Conservation (phyloP, 345 rosid species). For the Lumnitzera littorea region DNA sequence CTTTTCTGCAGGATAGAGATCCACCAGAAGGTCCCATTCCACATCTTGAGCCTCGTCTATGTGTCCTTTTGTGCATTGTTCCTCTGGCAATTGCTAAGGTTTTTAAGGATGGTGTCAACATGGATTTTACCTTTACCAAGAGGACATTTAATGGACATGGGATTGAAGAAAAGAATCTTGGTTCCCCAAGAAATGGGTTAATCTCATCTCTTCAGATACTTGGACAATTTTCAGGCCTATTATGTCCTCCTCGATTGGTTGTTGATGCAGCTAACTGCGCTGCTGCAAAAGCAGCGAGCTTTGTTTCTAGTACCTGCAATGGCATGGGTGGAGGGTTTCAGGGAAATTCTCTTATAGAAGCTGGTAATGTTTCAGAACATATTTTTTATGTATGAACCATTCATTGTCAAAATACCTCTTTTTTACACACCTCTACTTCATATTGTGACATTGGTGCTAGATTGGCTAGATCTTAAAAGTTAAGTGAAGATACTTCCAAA, state of each 20-base stretch:
- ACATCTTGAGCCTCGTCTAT: slow-evolving; percentile 57
- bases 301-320: slow-evolving; percentile 27
- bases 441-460: too few species aligned
- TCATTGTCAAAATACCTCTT: too few species aligned
- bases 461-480: too few species aligned
- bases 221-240: slow-evolving; percentile 45
- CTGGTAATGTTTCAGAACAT: slow-evolving; percentile 22
- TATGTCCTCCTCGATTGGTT: slow-evolving; percentile 46
- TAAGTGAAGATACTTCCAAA: too few species aligned
- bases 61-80: slow-evolving; percentile 50
- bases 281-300: slow-evolving; percentile 43
- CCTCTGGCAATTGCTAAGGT: slow-evolving; percentile 45
- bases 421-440: too few species aligned
- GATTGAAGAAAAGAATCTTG: slow-evolving; percentile 15
- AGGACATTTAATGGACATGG: slow-evolving; percentile 19
- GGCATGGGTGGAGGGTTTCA: slow-evolving; percentile 15
- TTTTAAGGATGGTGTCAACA: slow-evolving; percentile 27
- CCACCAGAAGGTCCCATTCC: slow-evolving; percentile 69
- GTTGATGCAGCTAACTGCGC: slow-evolving; percentile 41
- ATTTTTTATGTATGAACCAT: background rate
- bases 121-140: slow-evolving; percentile 12
- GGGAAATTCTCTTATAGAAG: slow-evolving; percentile 15
- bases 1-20: slow-evolving; percentile 40
- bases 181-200: slow-evolving; percentile 28
- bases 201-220: slow-evolving; percentile 46